Evolutionary conservation across 441 rosid species (phyloP).

Genomic region (Rhodomyrtus psidioides): DNA sequence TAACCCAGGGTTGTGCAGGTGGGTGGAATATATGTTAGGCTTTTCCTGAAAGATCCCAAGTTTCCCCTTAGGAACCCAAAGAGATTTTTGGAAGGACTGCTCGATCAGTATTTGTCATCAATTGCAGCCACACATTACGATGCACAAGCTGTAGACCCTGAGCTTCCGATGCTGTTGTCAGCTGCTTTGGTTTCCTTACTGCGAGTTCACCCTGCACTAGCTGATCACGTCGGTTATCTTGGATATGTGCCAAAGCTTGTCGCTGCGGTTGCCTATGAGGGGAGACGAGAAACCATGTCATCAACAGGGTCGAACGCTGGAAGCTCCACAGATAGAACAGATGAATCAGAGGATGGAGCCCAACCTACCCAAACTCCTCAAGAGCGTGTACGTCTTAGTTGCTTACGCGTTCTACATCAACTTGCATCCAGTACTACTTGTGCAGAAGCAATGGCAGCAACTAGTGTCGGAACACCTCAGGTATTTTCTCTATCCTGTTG

Average conservation of each 20-base stretch:
- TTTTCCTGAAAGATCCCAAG: constrained; percentile 96
- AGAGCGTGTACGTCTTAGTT: constrained; percentile 97
- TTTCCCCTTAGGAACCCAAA: constrained; percentile 98
- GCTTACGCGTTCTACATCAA: constrained; percentile 97
- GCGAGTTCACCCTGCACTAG: constrained; percentile 97
- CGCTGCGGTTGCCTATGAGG: constrained; percentile 94
- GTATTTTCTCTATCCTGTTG: constrained; percentile 19
- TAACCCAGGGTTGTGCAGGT: constrained; percentile 46
- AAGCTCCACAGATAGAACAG: constrained; percentile 26
- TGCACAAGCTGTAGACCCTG: constrained; percentile 69
- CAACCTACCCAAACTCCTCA: constrained; percentile 85
- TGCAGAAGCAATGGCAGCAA: constrained; percentile 99
- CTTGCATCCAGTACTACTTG: constrained; percentile 97
- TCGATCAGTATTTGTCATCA: constrained; percentile 94
- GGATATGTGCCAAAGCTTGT: constrained; percentile 99
- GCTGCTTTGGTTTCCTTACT: constrained; percentile 97
- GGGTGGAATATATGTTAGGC: constrained; percentile 92
- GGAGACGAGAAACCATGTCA: constrained; percentile 90
- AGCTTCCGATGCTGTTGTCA: constrained; percentile 95
- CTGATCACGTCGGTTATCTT: constrained; percentile 97
- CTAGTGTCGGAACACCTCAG: constrained; percentile 96
- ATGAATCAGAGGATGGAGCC: constrained; percentile 48
- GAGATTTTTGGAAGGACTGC: constrained; percentile 93
- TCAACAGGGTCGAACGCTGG: constrained; percentile 56
- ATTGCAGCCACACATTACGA: constrained; percentile 96